Evolutionary conservation across 306 rosid species (phyloP), one percentile per base, ranked within the genome.

Genomic region (Ochetophila trinervis): DNA sequence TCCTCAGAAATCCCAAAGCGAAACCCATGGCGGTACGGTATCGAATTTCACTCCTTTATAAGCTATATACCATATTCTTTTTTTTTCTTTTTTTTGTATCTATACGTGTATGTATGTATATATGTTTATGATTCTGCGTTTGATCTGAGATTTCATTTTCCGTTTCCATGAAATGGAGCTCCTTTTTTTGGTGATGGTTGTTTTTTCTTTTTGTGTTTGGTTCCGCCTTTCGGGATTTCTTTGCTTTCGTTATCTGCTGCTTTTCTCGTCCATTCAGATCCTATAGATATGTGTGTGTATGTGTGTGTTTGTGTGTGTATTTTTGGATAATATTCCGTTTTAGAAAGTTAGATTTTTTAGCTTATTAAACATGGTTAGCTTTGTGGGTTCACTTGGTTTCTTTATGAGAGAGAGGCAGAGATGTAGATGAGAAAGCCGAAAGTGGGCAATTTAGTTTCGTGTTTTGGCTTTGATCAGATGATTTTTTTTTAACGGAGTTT

Each of bases 1-100:
- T 35, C 60, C 4, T 8, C 2, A 48, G 23, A 58, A 68, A 23
- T 62, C 68, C 7, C 57, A 19, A 15, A 34, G 42, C 65, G 4
- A n/a, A 64, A 45, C 11, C 59, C 50, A 83, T 83, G 87, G 82
- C 79, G 87, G 87, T 79, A 78, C 10, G 47, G 34, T 61, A 4
- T 47, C 19, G n/a, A 34, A 15, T 48, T 62, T 61, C 9, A 2
- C 37, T 40, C 35, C 1, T 8, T 18, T 40, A 9, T 40, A 40
- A 11, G 45, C 45, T 8, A 6, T 36, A 7, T 9, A 40, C 32
- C 32, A 27, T 27, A 27, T 53, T 35, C 4, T 24, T 18, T 5
- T 3, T 56, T 9, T 24, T 18, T 5, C 1, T 56, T 9, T 3
- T 1, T 19, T 27, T 18, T 48, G 36, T 32, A n/a, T 72, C 24